These are phyloP conservation scores for Pichia sp. DNA, from an alignment of 1,139 yeast genomes.

Conservation along the genomic window DNA sequence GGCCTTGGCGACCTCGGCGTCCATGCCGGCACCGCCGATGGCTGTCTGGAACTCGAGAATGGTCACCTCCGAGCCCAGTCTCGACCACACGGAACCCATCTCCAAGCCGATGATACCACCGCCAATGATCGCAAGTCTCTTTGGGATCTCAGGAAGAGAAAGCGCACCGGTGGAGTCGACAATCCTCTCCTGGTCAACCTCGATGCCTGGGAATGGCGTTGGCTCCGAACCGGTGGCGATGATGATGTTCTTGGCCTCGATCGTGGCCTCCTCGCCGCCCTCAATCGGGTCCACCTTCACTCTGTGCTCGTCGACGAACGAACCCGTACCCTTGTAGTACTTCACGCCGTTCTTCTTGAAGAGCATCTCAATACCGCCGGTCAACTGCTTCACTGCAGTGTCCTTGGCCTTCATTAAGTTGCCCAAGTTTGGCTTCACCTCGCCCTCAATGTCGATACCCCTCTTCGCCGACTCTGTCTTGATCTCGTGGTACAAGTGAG, in stretches of 20 bases:
- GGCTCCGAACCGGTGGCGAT: conserved; percentile 99
- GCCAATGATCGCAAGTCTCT: conserved; percentile 89
- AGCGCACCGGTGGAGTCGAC: conserved; percentile 95
- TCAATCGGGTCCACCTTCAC: conserved; percentile 82
- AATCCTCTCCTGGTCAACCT: conserved; percentile 94
- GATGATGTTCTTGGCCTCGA: conserved; percentile 83
- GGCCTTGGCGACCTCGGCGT: conserved; percentile 85
- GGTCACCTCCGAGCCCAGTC: conserved; percentile 94
- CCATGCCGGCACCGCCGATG: conserved; percentile 96
- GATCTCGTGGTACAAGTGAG: conserved; percentile 87
- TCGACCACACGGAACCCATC: conserved; percentile 97
- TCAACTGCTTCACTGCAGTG: conserved; percentile 79
- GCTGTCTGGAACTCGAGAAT: conserved; percentile 86
- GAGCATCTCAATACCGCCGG: conserved; percentile 90
- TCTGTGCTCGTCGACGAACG: conserved; percentile 77
- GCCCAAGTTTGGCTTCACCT: conserved; percentile 67
- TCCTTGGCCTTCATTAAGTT: conserved; percentile 92
- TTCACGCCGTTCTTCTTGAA: conserved; percentile 95
- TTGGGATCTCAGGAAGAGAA: conserved; percentile 81
- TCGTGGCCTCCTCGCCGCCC: conserved; percentile 64
- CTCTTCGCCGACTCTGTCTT: conserved; percentile 78
- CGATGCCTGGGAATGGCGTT: conserved; percentile 98
- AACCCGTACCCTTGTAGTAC: conserved; percentile 90
- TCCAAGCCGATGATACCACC: conserved; percentile 99
- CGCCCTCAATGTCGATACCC: conserved; percentile 83